These are phyloP conservation scores for Boletellus emodensis DNA, from an alignment of 768 basidiomycete genomes.

Conservation along the genomic window DNA sequence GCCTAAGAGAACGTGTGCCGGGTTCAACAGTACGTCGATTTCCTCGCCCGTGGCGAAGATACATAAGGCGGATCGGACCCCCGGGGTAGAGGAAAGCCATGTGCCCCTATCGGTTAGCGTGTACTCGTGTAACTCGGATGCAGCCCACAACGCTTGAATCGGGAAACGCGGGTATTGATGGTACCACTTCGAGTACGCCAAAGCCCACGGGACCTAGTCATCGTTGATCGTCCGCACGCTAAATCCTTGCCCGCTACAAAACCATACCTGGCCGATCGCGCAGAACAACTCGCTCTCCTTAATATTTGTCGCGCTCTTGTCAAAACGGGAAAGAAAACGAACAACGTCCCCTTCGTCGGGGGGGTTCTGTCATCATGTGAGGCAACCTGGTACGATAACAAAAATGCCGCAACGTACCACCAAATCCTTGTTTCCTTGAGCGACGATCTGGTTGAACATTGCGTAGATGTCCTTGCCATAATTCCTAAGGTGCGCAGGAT, in stretches of 20 bases:
- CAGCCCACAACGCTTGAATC: constrained; percentile 44
- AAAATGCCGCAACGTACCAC: constrained; percentile 26
- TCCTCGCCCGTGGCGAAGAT: constrained; percentile 44
- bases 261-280: constrained; percentile 43
- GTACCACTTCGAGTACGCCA: constrained; percentile 52
- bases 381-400: background rate
- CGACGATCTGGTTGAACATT: constrained; percentile 48
- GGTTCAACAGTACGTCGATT: constrained; percentile 41
- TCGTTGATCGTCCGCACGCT: background rate
- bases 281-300: constrained; percentile 50
- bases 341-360: constrained; percentile 30
- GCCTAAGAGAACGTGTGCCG: constrained; percentile 42
- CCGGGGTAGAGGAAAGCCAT: constrained; percentile 40
- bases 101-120: constrained; percentile 51
- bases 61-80: constrained; percentile 30
- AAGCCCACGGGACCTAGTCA: constrained; percentile 52
- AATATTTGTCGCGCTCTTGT: constrained; percentile 59
- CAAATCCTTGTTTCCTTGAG: constrained; percentile 40
- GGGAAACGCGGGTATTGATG: constrained; percentile 56
- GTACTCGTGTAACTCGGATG: constrained; percentile 47
- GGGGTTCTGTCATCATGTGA: constrained; percentile 20
- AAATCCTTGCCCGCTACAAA: constrained; percentile 1
- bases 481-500: constrained; percentile 42
- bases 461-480: constrained; percentile 27
- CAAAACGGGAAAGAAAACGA: constrained; percentile 53